These are phyloP conservation scores for Lactifluus rugatus DNA, from an alignment of 768 basidiomycete genomes.

Conservation along the genomic window DNA sequence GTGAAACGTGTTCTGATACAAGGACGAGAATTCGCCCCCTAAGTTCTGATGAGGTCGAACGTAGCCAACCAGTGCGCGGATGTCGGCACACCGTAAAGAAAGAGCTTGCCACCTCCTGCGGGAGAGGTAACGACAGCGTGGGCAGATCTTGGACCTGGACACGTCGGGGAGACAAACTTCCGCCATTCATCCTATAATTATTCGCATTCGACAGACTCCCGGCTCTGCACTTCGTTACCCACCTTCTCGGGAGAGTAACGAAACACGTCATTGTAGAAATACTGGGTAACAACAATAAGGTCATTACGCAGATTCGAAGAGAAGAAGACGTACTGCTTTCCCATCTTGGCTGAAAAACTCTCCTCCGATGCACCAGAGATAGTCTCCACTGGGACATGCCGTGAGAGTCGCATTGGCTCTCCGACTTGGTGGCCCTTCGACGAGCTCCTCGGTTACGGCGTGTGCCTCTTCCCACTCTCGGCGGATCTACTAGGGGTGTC, in stretches of 20 bases:
- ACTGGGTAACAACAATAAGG: constrained; percentile 30
- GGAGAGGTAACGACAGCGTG: constrained; percentile 72
- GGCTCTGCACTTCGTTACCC: neutral
- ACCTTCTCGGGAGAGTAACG: constrained; percentile 80
- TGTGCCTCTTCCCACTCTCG: constrained; percentile 79
- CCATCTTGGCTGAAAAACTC: constrained; percentile 85
- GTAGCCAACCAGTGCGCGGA: neutral
- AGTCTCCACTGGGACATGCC: constrained; percentile 67
- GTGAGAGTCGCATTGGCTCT: constrained; percentile 79
- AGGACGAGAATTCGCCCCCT: constrained; percentile 82
- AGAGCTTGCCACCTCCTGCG: constrained; percentile 76
- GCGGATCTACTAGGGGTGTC: constrained; percentile 47
- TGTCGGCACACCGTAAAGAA: constrained; percentile 53
- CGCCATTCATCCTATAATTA: constrained; percentile 72
- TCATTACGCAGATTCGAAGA: neutral
- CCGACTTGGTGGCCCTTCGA: constrained; percentile 71
- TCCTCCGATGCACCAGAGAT: constrained; percentile 79
- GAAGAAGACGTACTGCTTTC: constrained; percentile 47
- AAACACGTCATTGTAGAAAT: constrained; percentile 84
- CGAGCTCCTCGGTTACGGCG: constrained; percentile 76
- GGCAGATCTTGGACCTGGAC: constrained; percentile 81
- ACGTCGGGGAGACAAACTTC: constrained; percentile 71
- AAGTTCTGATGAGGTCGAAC: neutral
- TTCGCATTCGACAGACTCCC: neutral
- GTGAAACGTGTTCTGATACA: constrained; percentile 76